A percentile compares a stretch with the other conserved stretches of the same genome.
Conservation (phyloP, 2,329 filamentous ascomycete species). For the Trichoderma sp. region DNA sequence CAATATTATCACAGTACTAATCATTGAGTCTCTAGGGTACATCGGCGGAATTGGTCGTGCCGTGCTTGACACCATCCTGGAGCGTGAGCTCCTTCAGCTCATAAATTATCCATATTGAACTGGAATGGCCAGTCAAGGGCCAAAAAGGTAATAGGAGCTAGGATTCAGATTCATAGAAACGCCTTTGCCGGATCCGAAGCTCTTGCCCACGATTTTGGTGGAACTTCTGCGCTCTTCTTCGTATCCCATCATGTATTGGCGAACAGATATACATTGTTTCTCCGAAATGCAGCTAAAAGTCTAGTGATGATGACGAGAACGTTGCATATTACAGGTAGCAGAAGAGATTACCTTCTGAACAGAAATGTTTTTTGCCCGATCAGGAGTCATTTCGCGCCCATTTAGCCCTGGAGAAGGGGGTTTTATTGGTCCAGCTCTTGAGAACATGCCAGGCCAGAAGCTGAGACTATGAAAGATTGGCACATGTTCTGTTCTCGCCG, state of each 20-base stretch:
- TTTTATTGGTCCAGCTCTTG: neutral
- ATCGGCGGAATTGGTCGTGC: neutral
- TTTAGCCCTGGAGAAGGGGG: neutral
- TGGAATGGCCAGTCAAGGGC: neutral
- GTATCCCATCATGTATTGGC: neutral
- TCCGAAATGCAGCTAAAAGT: neutral
- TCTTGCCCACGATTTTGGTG: neutral
- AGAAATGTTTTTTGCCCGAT: neutral
- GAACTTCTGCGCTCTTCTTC: neutral
- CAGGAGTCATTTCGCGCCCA: neutral
- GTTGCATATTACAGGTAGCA: neutral
- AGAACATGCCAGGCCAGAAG: neutral
- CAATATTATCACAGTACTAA: neutral
- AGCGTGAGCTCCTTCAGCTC: neutral
- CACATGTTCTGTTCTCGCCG: neutral
- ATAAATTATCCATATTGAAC: no score
- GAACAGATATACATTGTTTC: neutral
- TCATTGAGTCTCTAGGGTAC: neutral
- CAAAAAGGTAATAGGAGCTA: neutral
- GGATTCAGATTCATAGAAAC: neutral
- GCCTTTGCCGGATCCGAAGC: neutral
- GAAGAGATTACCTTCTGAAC: neutral
- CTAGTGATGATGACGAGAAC: neutral
- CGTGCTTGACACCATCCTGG: neutral
- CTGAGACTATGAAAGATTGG: neutral